Percentiles rank a stretch among this genome's conserved stretches.
Conservation (phyloP, 345 rosid genomes). For the Kernera saxatilis region DNA sequence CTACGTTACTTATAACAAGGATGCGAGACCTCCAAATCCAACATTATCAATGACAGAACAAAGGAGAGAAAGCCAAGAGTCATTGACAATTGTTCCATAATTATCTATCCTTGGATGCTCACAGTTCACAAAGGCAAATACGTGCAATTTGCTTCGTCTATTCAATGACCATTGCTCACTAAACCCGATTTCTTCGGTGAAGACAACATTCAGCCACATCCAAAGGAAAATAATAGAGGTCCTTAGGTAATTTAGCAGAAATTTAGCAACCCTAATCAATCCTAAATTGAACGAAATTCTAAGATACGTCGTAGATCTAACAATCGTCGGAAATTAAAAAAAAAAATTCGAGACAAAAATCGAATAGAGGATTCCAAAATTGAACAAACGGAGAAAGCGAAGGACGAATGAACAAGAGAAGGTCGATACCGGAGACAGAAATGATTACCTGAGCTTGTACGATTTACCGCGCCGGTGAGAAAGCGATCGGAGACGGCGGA, state of each 20-base stretch:
- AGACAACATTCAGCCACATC: background rate
- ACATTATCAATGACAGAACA: background rate
- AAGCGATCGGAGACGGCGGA: conserved; percentile 22
- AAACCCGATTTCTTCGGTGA: background rate
- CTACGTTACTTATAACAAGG: background rate
- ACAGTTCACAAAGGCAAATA: background rate
- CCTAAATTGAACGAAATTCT: background rate
- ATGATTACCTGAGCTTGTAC: background rate
- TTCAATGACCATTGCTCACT: background rate
- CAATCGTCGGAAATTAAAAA: background rate
- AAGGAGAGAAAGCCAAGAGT: background rate
- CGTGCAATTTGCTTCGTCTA: background rate
- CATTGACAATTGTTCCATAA: background rate
- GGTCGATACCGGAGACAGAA: background rate
- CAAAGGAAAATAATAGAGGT: background rate
- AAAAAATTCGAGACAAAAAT: background rate
- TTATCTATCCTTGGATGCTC: background rate
- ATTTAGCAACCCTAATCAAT: background rate
- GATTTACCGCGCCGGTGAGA: conserved; percentile 26
- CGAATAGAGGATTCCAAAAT: background rate
- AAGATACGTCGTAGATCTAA: conserved; percentile 12
- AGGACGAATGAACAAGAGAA: background rate
- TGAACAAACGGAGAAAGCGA: background rate
- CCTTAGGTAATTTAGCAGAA: background rate
- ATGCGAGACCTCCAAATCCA: background rate